Base-by-base conservation (phyloP, 768 basidiomycete species). In the Mycena polygramma region DNA sequence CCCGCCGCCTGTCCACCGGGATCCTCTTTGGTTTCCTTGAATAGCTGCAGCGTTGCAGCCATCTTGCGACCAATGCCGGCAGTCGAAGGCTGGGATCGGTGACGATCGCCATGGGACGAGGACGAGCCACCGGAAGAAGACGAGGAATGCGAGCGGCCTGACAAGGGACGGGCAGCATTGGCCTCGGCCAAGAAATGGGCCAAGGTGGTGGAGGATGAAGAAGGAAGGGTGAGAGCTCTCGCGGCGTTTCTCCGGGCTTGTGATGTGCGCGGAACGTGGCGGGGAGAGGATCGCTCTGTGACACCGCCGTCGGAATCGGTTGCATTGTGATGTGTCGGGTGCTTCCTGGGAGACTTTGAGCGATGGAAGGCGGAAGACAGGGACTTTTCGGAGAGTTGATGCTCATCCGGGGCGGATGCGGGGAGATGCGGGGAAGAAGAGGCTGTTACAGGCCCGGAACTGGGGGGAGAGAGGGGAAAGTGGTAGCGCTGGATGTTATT, bases 11-110 rank as follows among this genome's bases (percentile, higher is more conserved):
- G 60, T 51, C 82, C 81, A 14, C 83, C 81, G 4, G 81, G 70
- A 52, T 80, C 79, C 41, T 83, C 83, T 53, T 85, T 82, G 0
- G 92, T 91, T 81, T 94, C 92, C 75, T 92, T 94, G 85, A 95
- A 95, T 14, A 95, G 85, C 73, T 94, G 91, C 14, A 95, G 84
- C 7, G 91, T 90, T 14, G 91, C 93, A 2, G 94, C 94, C 39
- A 95, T 94, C 78, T 95, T 95, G 73, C 94, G 89, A 37, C 93
- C 91, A 57, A 91, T 92, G 22, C 89, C 90, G 49, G 82, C 75
- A 41, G 77, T 78, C 20, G 81, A 73, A 59, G 79, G 80, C 30
- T 77, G 79, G 19, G 77, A 71, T 7, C 55, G 68, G 49, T 82
- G 80, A 17, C 73, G 76, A 59, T 77, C 75, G 20, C 76, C 74